Base-by-base conservation (phyloP, 192 early-diverging fungal genomes). In the Backusella luteola region DNA sequence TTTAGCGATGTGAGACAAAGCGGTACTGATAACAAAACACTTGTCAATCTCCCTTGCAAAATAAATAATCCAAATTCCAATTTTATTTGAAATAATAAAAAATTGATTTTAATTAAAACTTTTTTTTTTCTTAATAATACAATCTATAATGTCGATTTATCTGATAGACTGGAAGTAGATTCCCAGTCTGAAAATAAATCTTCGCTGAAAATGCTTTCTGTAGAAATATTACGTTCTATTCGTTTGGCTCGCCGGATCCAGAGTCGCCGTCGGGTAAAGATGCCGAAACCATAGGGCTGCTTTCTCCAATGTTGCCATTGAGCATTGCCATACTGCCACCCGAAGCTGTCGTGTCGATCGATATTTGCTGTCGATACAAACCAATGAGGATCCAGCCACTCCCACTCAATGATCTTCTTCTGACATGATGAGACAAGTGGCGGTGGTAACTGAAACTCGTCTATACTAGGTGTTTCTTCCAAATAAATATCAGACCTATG, bases 111-210 rank as follows among this genome's bases (percentile, higher is more conserved):
- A 63, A 63, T 63, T 63, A 63, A 26, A 63, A 29, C 9, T 26
- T 14, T 63, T 59, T 26, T 59, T 23, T 56, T 11, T 23, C 26
- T 26, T 59, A 59, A 59, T 26, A 59, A 12, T 26, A 59, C 56
- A 59, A 26, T 59, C 56, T 59, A 59, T 59, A 59, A 11, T 26
- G 56, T 59, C 4, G 21, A 59, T 59, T 59, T 59, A 59, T 59
- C 56, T 26, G 56, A 59, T 59, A 59, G 23, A 59, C 56, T 59
- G 12, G 56, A 59, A 59, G 56, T 59, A 26, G 56, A 59, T 59
- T 59, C 56, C 56, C 56, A 59, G 56, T 63, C 56, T 63, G 56
- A 63, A 63, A 63, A 63, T 29, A 63, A 63, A 63, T 63, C 56
- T 12, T 63, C 56, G 12, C 56, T 63, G 23, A 63, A 63, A 29